Percentiles rank a stretch among this genome's conserved stretches.
Evolutionary conservation across 345 rosid genomes (phyloP).

Genomic region (Bruguiera gymnorhiza): DNA sequence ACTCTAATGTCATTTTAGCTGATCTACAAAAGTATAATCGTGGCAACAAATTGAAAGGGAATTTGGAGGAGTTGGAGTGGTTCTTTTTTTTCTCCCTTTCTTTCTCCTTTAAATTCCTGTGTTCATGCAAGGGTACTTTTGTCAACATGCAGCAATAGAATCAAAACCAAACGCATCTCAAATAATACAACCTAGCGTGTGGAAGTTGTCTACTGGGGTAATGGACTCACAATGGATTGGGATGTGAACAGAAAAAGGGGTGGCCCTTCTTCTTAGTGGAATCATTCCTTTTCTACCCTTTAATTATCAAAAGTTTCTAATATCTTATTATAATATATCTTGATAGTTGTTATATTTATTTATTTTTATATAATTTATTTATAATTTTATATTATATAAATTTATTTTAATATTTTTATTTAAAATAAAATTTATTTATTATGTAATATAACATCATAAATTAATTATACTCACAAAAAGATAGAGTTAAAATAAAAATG

Average conservation of each 20-base stretch:
- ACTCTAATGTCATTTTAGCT: constrained; percentile 4
- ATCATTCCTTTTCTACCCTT: constrained; percentile 27
- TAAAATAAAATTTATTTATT: neutral
- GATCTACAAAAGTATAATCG: too few relatives aligned
- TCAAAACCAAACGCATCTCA: constrained; percentile 15
- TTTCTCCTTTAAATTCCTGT: neutral
- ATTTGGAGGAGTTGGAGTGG: too few relatives aligned
- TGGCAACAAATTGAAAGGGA: neutral
- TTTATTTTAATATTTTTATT: too few relatives aligned
- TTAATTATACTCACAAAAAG: too few relatives aligned
- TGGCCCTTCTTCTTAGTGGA: constrained; percentile 16
- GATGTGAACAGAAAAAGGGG: constrained; percentile 24
- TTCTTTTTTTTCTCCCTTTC: neutral
- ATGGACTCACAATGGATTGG: constrained; percentile 19
- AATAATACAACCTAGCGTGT: constrained; percentile 39
- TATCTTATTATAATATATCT: too few relatives aligned
- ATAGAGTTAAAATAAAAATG: too few relatives aligned
- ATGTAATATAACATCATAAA: too few relatives aligned
- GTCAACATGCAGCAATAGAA: constrained; percentile 23
- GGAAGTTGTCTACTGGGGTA: constrained; percentile 28
- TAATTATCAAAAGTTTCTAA: neutral
- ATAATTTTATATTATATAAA: too few relatives aligned
- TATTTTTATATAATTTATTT: too few relatives aligned
- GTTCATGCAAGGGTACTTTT: constrained; percentile 30
- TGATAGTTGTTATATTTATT: neutral